A percentile compares a stretch with the other conserved stretches of the same genome.
Conservation (phyloP, 768 basidiomycete genomes). For the Rhodotorula babjevae region DNA sequence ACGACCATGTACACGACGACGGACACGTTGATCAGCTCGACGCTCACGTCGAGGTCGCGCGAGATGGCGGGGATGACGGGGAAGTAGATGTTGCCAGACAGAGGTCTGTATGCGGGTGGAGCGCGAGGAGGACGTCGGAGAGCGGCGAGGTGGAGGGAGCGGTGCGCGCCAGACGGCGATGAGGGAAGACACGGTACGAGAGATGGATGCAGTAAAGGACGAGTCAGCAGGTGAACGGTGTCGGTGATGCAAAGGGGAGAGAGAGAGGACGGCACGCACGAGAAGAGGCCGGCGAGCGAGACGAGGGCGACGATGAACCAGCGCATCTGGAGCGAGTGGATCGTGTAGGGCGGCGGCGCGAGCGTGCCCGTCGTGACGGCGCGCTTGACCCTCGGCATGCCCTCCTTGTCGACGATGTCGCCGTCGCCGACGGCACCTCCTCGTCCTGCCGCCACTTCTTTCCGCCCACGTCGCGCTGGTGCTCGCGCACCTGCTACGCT, state of each 20-base stretch:
- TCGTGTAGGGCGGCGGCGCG: constrained; percentile 13
- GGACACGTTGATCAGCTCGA: constrained; percentile 22
- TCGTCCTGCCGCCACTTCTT: no score
- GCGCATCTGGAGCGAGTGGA: constrained; percentile 3
- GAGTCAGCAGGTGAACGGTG: background rate
- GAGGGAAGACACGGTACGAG: no score
- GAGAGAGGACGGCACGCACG: constrained; percentile 2
- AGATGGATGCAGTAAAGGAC: background rate
- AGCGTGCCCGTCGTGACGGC: background rate
- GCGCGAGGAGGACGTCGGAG: no score
- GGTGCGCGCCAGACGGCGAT: no score
- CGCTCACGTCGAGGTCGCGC: background rate
- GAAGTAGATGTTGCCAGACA: constrained; percentile 35
- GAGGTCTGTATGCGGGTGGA: background rate
- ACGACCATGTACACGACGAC: constrained; percentile 34
- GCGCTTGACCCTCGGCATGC: background rate
- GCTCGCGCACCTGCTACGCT: no score
- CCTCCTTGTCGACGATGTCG: background rate
- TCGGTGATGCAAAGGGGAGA: no score
- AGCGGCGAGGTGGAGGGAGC: no score
- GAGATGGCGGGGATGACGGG: constrained; percentile 36
- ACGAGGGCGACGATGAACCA: constrained; percentile 31
- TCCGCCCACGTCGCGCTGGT: no score
- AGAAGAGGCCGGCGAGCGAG: constrained; percentile 23
- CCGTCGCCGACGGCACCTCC: no score